phyloP scores from a whole-genome alignment of 2,329 filamentous ascomycete species.

The Dothideomycetidae sp. region DNA sequence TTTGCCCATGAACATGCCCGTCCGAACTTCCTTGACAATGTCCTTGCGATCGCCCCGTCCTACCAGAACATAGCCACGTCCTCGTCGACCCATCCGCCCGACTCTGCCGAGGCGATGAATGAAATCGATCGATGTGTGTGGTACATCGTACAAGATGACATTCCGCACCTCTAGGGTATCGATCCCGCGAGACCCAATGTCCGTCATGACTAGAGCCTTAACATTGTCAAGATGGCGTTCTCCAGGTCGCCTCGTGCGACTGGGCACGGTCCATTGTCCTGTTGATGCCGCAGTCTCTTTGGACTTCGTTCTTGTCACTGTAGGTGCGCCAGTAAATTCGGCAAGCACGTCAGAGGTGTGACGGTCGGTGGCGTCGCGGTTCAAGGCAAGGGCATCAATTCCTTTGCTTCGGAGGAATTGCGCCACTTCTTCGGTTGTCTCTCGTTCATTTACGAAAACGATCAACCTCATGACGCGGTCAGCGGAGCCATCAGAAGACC shows the following conservation, averaged over 20 bases:
- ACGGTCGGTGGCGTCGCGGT: slow-evolving; percentile 66
- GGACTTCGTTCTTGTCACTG: slow-evolving; percentile 4
- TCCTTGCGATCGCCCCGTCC: slow-evolving; percentile 82
- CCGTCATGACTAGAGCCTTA: slow-evolving; percentile 87
- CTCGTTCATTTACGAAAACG: slow-evolving; percentile 93
- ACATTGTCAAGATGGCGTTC: slow-evolving; percentile 52
- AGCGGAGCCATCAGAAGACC: slow-evolving; percentile 35
- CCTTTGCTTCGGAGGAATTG: slow-evolving; percentile 69
- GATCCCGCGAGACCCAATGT: slow-evolving; percentile 82
- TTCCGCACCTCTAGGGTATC: slow-evolving; percentile 84
- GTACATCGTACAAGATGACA: slow-evolving; percentile 93
- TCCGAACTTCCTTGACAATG: slow-evolving; percentile 79
- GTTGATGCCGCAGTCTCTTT: not conserved
- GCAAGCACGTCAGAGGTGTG: slow-evolving; percentile 64
- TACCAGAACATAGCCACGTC: slow-evolving; percentile 77
- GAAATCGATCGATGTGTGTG: slow-evolving; percentile 93
- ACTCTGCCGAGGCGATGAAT: slow-evolving; percentile 89
- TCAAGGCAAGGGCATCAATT: slow-evolving; percentile 73
- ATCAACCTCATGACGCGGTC: slow-evolving; percentile 65
- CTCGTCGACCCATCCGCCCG: slow-evolving; percentile 81
- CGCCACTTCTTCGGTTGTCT: slow-evolving; percentile 69
- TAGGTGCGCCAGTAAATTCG: slow-evolving; percentile 48
- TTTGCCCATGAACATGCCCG: slow-evolving; percentile 45
- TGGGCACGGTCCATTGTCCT: not conserved
- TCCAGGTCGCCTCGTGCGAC: not conserved